Evolutionary conservation across 257 asterid genomes (phyloP).

Genomic region (Penstemon davidsonii): DNA sequence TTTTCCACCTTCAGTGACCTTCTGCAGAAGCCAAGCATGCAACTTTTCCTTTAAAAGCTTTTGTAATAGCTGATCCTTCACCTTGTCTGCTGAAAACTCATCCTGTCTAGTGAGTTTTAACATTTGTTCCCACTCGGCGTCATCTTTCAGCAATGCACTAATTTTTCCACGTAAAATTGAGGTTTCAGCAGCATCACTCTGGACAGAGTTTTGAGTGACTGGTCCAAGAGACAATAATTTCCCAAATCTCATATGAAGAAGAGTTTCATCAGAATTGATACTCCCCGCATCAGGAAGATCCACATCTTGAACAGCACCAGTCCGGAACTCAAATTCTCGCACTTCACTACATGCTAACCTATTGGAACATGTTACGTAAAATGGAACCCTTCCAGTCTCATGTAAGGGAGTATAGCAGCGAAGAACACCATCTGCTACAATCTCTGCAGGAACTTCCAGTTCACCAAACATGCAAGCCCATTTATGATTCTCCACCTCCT

Average conservation of each 20-base stretch:
- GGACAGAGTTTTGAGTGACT: constrained; percentile 32
- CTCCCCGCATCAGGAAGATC: constrained; percentile 36
- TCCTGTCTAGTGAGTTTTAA: constrained; percentile 45
- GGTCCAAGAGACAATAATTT: constrained; percentile 66
- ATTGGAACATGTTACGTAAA: constrained; percentile 83
- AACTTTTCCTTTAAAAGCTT: constrained; percentile 75
- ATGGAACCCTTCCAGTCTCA: constrained; percentile 75
- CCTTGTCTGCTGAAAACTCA: constrained; percentile 49
- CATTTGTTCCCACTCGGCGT: constrained; percentile 74
- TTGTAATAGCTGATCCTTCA: constrained; percentile 61
- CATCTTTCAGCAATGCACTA: constrained; percentile 55
- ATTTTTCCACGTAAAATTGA: constrained; percentile 49
- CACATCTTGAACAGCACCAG: constrained; percentile 41
- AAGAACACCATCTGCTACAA: constrained; percentile 74
- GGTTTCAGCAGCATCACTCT: constrained; percentile 39
- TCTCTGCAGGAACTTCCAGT: constrained; percentile 81
- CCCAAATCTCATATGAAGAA: constrained; percentile 71
- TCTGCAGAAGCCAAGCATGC: constrained; percentile 72
- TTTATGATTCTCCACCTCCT: constrained; percentile 56
- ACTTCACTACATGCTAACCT: constrained; percentile 97
- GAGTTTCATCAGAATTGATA: constrained; percentile 51
- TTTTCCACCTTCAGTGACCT: constrained; percentile 73
- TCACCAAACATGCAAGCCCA: constrained; percentile 99
- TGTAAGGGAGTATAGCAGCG: constrained; percentile 77
- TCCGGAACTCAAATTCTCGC: constrained; percentile 79